phyloP scores from a whole-genome alignment of 352 stramenopile species.

The Phytophthora kernoviae region DNA sequence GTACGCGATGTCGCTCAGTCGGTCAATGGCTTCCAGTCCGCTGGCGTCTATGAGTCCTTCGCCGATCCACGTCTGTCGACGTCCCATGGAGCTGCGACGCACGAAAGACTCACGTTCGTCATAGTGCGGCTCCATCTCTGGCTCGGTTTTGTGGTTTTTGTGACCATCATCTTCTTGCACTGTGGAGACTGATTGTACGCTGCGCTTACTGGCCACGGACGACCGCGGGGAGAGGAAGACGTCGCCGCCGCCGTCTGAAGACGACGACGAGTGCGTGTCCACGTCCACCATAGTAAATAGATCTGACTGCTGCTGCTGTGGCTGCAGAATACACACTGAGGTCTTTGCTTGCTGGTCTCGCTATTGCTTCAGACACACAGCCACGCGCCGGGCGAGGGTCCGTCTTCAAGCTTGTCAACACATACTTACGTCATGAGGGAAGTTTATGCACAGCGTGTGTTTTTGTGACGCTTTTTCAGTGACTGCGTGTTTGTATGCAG shows the following conservation, averaged over 20 bases:
- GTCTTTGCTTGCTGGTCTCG: not conserved
- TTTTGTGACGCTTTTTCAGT: not conserved
- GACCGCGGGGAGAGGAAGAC: slow-evolving; percentile 35
- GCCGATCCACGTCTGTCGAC: slow-evolving; percentile 70
- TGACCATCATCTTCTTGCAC: slow-evolving; percentile 16
- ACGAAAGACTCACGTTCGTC: slow-evolving; percentile 5
- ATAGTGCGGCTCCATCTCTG: slow-evolving; percentile 21
- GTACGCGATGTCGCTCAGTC: slow-evolving; percentile 48
- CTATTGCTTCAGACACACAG: not conserved
- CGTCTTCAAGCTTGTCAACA: not conserved
- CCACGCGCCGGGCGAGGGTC: slow-evolving; percentile 10
- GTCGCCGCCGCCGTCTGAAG: slow-evolving; percentile 34
- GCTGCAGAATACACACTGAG: slow-evolving; percentile 30
- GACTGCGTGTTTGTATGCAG: not conserved
- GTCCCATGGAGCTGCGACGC: slow-evolving; percentile 31
- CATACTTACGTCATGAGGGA: not conserved
- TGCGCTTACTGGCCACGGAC: slow-evolving; percentile 33
- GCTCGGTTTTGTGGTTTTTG: slow-evolving; percentile 5
- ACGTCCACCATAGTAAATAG: slow-evolving; percentile 26
- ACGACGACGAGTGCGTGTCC: slow-evolving; percentile 38
- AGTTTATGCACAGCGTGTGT: not conserved
- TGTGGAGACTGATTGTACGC: slow-evolving; percentile 30
- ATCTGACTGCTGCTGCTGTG: not conserved
- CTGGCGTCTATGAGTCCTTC: slow-evolving; percentile 63
- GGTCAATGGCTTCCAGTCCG: slow-evolving; percentile 57